Evolutionary conservation across 805 yeast species (phyloP).

Genomic region (Maudiozyma bulderi): DNA sequence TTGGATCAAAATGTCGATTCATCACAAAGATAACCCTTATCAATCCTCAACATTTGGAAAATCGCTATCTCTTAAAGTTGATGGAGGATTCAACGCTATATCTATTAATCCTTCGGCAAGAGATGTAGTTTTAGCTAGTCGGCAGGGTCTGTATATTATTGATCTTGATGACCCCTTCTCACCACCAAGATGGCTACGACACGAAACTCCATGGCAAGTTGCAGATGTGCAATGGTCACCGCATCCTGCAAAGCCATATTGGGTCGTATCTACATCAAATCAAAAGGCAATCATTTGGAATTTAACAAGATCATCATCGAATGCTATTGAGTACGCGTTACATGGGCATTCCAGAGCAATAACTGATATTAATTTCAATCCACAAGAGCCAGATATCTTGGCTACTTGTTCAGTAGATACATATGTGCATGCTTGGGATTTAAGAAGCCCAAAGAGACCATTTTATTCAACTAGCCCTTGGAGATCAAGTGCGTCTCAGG

Average conservation of each 20-base stretch:
- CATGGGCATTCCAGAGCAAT: slow-evolving; percentile 91
- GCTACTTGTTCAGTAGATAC: slow-evolving; percentile 95
- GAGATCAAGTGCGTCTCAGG: slow-evolving; percentile 91
- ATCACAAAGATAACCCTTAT: neutral
- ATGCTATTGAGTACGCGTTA: slow-evolving; percentile 76
- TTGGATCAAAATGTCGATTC: neutral
- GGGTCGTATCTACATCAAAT: slow-evolving; percentile 91
- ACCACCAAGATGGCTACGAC: slow-evolving; percentile 89
- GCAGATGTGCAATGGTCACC: slow-evolving; percentile 99
- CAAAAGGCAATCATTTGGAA: slow-evolving; percentile 96
- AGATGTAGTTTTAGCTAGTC: slow-evolving; percentile 80
- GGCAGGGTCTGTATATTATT: slow-evolving; percentile 77
- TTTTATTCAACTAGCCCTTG: slow-evolving; percentile 81
- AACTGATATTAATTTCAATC: slow-evolving; percentile 91
- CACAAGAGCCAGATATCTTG: slow-evolving; percentile 70
- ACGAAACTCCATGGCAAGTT: slow-evolving; percentile 93
- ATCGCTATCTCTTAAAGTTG: slow-evolving; percentile 74
- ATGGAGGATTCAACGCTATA: slow-evolving; percentile 87
- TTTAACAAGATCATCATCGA: slow-evolving; percentile 52
- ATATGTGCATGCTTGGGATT: slow-evolving; percentile 81
- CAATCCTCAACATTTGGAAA: slow-evolving; percentile 63
- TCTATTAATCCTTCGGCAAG: slow-evolving; percentile 83
- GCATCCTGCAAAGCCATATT: slow-evolving; percentile 69
- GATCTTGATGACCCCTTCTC: slow-evolving; percentile 93
- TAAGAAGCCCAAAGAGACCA: slow-evolving; percentile 69